Percentiles rank a stretch among this genome's conserved stretches.
phyloP scores from a whole-genome alignment of 176 grass and related monocot species.

The Guadua angustifolia region DNA sequence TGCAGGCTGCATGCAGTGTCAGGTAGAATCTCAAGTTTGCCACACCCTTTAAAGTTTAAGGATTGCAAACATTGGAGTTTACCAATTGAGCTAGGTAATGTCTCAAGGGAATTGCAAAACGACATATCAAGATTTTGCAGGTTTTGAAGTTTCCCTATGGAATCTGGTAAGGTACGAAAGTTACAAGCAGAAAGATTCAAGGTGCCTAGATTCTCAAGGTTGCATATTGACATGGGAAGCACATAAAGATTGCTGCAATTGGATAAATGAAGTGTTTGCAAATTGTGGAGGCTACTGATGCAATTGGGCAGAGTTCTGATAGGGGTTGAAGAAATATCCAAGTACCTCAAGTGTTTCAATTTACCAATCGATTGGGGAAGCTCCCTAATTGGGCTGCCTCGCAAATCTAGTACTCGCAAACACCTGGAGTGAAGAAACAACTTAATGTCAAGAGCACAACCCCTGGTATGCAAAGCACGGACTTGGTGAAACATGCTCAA shows the following conservation, averaged over 20 bases:
- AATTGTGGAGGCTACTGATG: conserved; percentile 52
- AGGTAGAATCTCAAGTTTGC: conserved; percentile 49
- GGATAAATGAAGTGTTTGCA: conserved; percentile 53
- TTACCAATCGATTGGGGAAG: conserved; percentile 44
- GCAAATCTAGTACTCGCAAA: conserved; percentile 58
- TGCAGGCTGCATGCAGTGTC: conserved; percentile 54
- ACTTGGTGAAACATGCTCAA: conserved; percentile 30
- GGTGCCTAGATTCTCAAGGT: conserved; percentile 46
- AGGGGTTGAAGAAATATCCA: conserved; percentile 57
- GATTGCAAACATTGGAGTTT: conserved; percentile 41
- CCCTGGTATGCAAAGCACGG: conserved; percentile 56
- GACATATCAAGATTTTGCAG: conserved; percentile 59
- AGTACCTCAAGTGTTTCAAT: conserved; percentile 63
- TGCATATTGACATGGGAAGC: conserved; percentile 59
- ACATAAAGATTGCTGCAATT: conserved; percentile 48
- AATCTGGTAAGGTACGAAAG: conserved; percentile 52
- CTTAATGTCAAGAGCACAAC: conserved; percentile 22
- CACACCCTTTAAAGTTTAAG: conserved; percentile 51
- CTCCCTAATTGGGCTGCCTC: conserved; percentile 38
- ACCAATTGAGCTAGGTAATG: conserved; percentile 52
- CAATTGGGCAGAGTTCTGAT: conserved; percentile 54
- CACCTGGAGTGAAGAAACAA: conserved; percentile 23
- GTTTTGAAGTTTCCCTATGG: conserved; percentile 43
- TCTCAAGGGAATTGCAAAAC: conserved; percentile 43
- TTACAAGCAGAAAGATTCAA: conserved; percentile 61